Conservation (phyloP, 805 yeast species). For the Torulaspora delbrueckii region DNA sequence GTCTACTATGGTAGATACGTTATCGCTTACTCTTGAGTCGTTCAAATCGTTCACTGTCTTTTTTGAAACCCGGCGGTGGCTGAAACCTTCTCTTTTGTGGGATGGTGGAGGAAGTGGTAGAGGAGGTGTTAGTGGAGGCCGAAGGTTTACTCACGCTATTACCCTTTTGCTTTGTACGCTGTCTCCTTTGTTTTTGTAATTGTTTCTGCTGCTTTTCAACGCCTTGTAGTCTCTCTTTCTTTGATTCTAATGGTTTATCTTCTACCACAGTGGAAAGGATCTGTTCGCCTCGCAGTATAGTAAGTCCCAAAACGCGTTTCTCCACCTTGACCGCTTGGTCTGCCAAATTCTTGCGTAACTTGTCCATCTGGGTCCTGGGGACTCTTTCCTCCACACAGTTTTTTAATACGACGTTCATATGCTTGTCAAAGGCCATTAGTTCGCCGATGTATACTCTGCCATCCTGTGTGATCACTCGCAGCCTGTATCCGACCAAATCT, state of each 20-base stretch:
- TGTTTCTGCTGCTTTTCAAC: constrained; percentile 35
- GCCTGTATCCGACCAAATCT: constrained; percentile 66
- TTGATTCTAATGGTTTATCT: constrained; percentile 51
- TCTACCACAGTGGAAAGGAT: constrained; percentile 60
- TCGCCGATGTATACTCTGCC: constrained; percentile 74
- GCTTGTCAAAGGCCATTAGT: constrained; percentile 81
- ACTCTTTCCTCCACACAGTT: constrained; percentile 81
- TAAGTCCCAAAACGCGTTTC: constrained; percentile 72
- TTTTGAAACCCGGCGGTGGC: constrained; percentile 45
- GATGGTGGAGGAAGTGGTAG: constrained; percentile 25
- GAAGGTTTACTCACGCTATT: constrained; percentile 4
- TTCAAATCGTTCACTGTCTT: constrained; percentile 1
- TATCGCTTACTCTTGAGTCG: too few relatives aligned
- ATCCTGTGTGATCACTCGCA: constrained; percentile 72
- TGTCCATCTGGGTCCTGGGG: constrained; percentile 50
- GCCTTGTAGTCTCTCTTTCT: constrained; percentile 34
- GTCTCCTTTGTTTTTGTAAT: constrained; percentile 32
- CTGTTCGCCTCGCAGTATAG: constrained; percentile 83
- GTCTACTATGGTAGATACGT: too few relatives aligned
- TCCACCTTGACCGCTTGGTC: constrained; percentile 48
- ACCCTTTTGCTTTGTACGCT: constrained; percentile 14
- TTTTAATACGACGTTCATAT: constrained; percentile 77
- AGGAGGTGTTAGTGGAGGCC: constrained; percentile 3
- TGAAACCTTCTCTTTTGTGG: constrained; percentile 38
- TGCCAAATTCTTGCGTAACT: constrained; percentile 26